Conservation (phyloP, 108 stramenopile species). For the Hondaea fermentalgiana region DNA sequence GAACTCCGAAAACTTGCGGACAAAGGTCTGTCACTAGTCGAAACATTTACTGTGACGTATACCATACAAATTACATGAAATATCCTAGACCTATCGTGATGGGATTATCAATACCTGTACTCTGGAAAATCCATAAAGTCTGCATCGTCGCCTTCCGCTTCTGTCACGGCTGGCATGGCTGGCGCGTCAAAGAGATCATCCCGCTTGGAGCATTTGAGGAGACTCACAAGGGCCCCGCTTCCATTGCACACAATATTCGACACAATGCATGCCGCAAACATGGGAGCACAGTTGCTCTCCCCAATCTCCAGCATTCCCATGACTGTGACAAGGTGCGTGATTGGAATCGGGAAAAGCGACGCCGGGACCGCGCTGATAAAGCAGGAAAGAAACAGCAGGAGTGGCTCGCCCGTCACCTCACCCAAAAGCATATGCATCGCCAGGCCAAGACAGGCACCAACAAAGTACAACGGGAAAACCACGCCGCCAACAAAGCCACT, state of each 20-base stretch:
- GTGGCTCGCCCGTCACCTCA: neutral
- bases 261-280: neutral
- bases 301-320: neutral
- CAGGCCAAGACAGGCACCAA: neutral
- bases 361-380: neutral
- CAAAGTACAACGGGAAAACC: conserved; percentile 8
- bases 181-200: neutral
- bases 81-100: no score
- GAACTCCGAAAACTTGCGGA: no score
- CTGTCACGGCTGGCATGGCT: neutral
- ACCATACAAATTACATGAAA: no score
- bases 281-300: neutral
- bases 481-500: conserved; percentile 14
- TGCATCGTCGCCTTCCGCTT: neutral
- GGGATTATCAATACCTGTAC: no score
- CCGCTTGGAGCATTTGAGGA: neutral
- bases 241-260: neutral
- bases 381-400: neutral
- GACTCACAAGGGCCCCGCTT: neutral
- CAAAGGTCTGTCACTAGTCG: no score
- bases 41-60: no score
- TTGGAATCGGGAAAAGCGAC: neutral
- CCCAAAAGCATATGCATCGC: neutral
- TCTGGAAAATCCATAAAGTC: neutral
- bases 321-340: neutral